Base-by-base conservation (phyloP, 805 yeast genomes). In the Candida parachauliodes region DNA sequence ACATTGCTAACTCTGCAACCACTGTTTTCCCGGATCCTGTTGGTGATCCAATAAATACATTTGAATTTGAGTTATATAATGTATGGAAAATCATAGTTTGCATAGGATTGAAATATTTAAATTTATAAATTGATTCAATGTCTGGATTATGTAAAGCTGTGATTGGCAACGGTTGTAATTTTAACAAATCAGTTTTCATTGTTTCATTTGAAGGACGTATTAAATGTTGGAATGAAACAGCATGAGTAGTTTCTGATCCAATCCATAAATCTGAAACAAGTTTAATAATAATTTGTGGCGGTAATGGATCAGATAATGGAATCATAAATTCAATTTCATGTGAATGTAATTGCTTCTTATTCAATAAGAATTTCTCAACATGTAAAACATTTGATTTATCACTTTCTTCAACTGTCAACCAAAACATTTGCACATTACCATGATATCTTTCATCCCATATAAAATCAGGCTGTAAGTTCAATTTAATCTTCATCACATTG, bases 1-100 rank as follows among this genome's bases (percentile, higher is more conserved):
- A 93, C 11, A 93, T 86, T 0, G 98, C 98, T 39, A 93, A 62
- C 55, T 93, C 99, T 0, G 98, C 96, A 20, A 94, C 98, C 23
- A 93, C 83, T 0, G 98, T 93, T 59, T 93, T 93, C 48, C 99
- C 99, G 0, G 97, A 91, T 17, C 98, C 98, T 2, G 98, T 93
- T 2, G 99, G 99, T 0, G 98, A 88, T 8, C 99, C 99, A 31
- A 93, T 86, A 58, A 93, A 85, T 0, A 83, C 89, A 55, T 84
- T 85, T 1, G 83, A 74, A 44, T 83, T 77, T 1, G 83, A 65
- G 57, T 93, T 80, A 62, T 89, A 93, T 32, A 93, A 62, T 0
- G 96, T 77, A 54, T 89, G 95, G 64, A 93, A 93, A 0, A 83
- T 76, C 98, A 91, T 91, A 0, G 98, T 91, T 62, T 93, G 98